Evolutionary conservation across 306 rosid genomes (phyloP).

Genomic region (Cicer judaicum): DNA sequence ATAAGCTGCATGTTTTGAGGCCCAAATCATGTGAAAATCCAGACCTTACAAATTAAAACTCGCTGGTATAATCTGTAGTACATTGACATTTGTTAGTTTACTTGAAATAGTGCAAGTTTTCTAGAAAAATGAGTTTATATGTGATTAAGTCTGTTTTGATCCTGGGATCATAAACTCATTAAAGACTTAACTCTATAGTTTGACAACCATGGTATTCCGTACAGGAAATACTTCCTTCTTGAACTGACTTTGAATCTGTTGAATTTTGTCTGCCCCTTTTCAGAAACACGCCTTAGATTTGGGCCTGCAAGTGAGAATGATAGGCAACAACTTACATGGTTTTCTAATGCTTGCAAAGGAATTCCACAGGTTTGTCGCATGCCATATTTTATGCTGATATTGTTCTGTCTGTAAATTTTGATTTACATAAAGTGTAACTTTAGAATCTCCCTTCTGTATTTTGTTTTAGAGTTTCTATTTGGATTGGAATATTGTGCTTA

Average conservation of each 20-base stretch:
- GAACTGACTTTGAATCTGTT: constrained; percentile 39
- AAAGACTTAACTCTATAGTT: constrained; percentile 8
- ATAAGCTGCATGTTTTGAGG: constrained; percentile 21
- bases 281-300: constrained; percentile 85
- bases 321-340: constrained; percentile 78
- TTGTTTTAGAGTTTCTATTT: constrained; percentile 31
- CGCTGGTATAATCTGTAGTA: constrained; percentile 22
- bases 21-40: constrained; percentile 20
- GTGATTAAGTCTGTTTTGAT: constrained; percentile 10
- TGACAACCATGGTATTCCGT: constrained; percentile 23
- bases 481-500: constrained; percentile 26
- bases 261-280: constrained; percentile 40
- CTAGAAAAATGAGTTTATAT: constrained; percentile 13
- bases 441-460: constrained; percentile 23
- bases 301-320: constrained; percentile 80
- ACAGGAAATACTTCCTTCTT: constrained; percentile 38
- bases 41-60: constrained; percentile 8
- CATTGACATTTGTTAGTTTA: constrained; percentile 15
- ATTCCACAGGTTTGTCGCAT: constrained; percentile 72
- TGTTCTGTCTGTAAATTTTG: constrained; percentile 34
- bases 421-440: constrained; percentile 15
- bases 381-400: constrained; percentile 14
- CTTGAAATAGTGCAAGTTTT: neutral
- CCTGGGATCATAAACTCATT: neutral
- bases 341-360: constrained; percentile 98